Base-by-base conservation (phyloP, 257 asterid species). In the Galeopsis tetrahit region DNA sequence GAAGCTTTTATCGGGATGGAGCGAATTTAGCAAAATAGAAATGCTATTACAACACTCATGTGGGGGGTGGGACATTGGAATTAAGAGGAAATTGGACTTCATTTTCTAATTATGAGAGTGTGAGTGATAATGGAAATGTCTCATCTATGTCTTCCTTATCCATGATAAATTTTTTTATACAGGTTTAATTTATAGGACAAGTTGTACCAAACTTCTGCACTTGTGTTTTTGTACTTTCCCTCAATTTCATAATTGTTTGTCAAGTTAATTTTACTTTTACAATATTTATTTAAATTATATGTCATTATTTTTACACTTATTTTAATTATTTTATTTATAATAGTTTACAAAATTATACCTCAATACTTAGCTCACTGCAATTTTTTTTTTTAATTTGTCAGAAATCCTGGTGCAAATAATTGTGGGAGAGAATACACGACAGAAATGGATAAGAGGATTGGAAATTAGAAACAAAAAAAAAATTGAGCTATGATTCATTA, bases 121-220 rank as follows among this genome's bases (percentile, higher is more conserved):
- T 71, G 61, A 80, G 49, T 49, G 56, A 49, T 56, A 68, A 77
- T 73, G 63, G 67, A 40, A 63, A 70, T 71, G 85, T 82, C 90
- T 80, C 73, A 58, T 73, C 84, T 74, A 60, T 67, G 78, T 66
- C 80, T 73, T 66, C 42, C 63, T 38, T 65, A 53, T 78, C 67
- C 73, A 72, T 48, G 49, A 58, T 43, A 55, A 32, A 62, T 21
- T 38, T 71, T 72, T 71, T 40, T 61, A 59, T 61, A 66, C 79
- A 62, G 60, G 63, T 57, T 33, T 53, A 74, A 52, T 68, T 71
- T 38, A 66, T 53, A 53, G 63, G 42, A 52, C 83, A 62, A 73
- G 75, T 83, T 72, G 77, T 63, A 70, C 28, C 28, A 21, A 21
- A 1, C 28, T 21, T 21, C 28, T 21, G 28, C 28, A 21, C 28